Evolutionary conservation across 805 yeast genomes (phyloP), one percentile per base, ranked within the genome.

Genomic region (Lipomyces sp.): DNA sequence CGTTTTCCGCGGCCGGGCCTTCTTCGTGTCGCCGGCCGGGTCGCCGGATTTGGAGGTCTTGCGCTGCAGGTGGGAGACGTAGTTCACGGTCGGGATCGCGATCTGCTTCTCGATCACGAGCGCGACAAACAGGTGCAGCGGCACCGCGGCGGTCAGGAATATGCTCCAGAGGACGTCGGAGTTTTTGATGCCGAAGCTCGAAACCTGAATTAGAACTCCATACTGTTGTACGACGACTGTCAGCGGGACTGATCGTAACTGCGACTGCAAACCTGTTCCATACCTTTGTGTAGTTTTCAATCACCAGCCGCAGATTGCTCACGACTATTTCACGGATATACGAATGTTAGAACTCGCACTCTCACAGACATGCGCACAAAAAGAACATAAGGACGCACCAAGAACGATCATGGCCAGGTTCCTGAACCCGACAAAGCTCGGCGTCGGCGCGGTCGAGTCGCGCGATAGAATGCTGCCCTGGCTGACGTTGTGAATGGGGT

Each of bases 331-430:
- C n/a, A n/a, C n/a, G n/a, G n/a, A n/a, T n/a, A n/a, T n/a, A n/a
- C n/a, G n/a, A n/a, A n/a, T n/a, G 43, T 24, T 37, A 28, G 4
- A 7, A 34, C 40, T 32, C 34, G 47, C 26, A 19, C 36, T 8
- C 13, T n/a, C 10, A 3, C 28, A 26, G 11, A 8, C 18, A 18
- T 8, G 4, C 11, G 14, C 2, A 23, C 5, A 26, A 11, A 8
- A 6, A 16, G 21, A 22, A 21, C 13, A 14, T 34, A 21, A 14
- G 16, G n/a, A 39, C 47, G 7, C 29, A 54, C 60, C 52, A 22
- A 74, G 65, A 2, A 70, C 58, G 13, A 73, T 66, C 66, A 71
- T 62, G 13, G 69, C 64, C 40, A 74, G 59, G 49, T 73, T 74
- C 39, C 68, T 67, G 58, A 73, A 68, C 14, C 77, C 77, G 14